Percentiles rank a stretch among this genome's conserved stretches.
phyloP scores from a whole-genome alignment of 306 rosid species.

The Herpetospermum pedunculosum region DNA sequence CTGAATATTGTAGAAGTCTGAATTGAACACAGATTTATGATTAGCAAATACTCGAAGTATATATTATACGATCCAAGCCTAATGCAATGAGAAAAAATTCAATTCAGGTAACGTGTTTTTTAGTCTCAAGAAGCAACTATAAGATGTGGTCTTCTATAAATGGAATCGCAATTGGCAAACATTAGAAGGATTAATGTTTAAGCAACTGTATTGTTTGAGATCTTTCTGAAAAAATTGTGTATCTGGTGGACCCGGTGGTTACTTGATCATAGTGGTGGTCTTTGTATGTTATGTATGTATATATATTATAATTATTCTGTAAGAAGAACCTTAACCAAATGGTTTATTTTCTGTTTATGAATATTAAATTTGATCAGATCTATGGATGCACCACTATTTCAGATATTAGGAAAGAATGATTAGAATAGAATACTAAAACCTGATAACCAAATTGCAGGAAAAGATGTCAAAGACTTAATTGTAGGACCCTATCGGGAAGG shows the following conservation, averaged over 20 bases:
- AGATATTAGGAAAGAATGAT: neutral
- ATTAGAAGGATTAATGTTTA: neutral
- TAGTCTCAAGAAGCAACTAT: neutral
- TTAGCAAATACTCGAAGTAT: neutral
- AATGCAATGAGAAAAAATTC: neutral
- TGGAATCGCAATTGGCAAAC: neutral
- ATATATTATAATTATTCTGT: neutral
- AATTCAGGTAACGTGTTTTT: neutral
- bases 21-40: neutral
- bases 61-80: neutral
- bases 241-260: neutral
- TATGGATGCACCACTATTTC: neutral
- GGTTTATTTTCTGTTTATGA: neutral
- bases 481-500: constrained; percentile 33
- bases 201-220: neutral
- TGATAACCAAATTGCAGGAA: constrained; percentile 29
- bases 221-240: neutral
- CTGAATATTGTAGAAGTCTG: neutral
- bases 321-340: neutral
- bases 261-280: neutral
- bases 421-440: constrained; percentile 14
- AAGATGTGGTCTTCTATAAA: neutral
- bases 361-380: neutral
- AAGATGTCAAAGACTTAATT: constrained; percentile 24
- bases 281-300: neutral